These are phyloP conservation scores for Hevea brasiliensis DNA, from an alignment of 345 rosid species.

Conservation along the genomic window DNA sequence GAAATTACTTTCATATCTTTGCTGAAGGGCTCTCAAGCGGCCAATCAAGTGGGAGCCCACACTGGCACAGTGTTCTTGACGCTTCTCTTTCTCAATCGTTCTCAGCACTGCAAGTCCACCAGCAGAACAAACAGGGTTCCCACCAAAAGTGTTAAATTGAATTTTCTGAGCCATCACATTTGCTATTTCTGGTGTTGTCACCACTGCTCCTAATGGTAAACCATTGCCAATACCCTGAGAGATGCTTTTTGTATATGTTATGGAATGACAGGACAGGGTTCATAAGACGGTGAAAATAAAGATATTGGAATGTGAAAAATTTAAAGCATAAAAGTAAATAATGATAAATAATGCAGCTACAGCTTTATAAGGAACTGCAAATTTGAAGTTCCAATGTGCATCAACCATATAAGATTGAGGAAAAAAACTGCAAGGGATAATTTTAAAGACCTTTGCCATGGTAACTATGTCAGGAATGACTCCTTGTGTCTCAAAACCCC, in stretches of 20 bases:
- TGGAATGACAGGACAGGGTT: background rate
- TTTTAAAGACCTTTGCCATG: constrained; percentile 80
- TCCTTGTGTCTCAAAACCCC: constrained; percentile 94
- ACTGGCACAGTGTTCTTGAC: constrained; percentile 75
- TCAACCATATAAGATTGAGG: background rate
- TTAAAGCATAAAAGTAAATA: background rate
- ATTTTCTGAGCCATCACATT: constrained; percentile 81
- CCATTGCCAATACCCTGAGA: constrained; percentile 92
- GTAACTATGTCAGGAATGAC: constrained; percentile 95
- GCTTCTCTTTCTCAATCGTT: constrained; percentile 85
- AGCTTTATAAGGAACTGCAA: background rate
- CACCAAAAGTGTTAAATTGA: constrained; percentile 95
- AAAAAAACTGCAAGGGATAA: background rate
- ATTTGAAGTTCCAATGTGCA: background rate
- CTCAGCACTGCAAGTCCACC: constrained; percentile 93
- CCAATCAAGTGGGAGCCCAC: constrained; percentile 75
- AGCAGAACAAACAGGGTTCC: constrained; percentile 96
- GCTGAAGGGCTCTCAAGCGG: constrained; percentile 70
- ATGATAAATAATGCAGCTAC: background rate
- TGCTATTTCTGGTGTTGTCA: constrained; percentile 93
- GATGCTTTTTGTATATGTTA: constrained; percentile 9
- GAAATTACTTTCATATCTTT: constrained; percentile 67
- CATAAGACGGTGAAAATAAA: background rate
- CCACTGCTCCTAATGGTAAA: constrained; percentile 92
- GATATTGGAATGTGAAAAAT: background rate